Evolutionary conservation across 108 stramenopile genomes (phyloP).

Genomic region (Aureococcus anophagefferens): DNA sequence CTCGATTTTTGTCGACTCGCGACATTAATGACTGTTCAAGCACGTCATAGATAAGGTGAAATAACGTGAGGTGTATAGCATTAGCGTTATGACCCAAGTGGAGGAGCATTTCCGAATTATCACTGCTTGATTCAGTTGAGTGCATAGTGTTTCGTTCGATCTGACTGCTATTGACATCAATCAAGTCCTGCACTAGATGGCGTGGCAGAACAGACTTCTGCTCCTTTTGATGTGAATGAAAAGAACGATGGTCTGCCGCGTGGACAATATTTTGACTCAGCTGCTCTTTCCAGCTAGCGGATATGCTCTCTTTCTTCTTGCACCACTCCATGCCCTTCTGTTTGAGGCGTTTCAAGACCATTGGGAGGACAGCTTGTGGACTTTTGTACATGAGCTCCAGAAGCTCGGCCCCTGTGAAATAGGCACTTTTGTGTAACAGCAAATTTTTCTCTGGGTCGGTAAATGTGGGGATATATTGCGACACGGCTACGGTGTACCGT

Average conservation of each 20-base stretch:
- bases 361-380: constrained; percentile 81
- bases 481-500: too few relatives aligned
- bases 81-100: too few relatives aligned
- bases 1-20: neutral
- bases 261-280: constrained; percentile 36
- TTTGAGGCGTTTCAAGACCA: constrained; percentile 79
- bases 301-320: constrained; percentile 62
- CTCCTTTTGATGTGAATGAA: constrained; percentile 21
- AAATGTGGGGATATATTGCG: too few relatives aligned
- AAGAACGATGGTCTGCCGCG: constrained; percentile 41
- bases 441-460: neutral
- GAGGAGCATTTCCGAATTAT: too few relatives aligned
- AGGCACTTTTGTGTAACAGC: constrained; percentile 49
- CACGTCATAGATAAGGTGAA: too few relatives aligned
- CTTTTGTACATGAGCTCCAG: constrained; percentile 81
- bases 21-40: neutral
- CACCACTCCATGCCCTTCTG: constrained; percentile 95
- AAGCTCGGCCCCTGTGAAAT: constrained; percentile 60
- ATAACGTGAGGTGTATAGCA: too few relatives aligned
- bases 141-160: too few relatives aligned
- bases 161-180: too few relatives aligned
- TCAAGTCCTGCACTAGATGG: too few relatives aligned
- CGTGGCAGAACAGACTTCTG: too few relatives aligned
- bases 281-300: constrained; percentile 46
- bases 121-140: too few relatives aligned